Percentiles rank a stretch among this genome's conserved stretches.
These are phyloP conservation scores for Penicillium sp. DNA, from an alignment of 2,329 filamentous ascomycete genomes.

Conservation along the genomic window DNA sequence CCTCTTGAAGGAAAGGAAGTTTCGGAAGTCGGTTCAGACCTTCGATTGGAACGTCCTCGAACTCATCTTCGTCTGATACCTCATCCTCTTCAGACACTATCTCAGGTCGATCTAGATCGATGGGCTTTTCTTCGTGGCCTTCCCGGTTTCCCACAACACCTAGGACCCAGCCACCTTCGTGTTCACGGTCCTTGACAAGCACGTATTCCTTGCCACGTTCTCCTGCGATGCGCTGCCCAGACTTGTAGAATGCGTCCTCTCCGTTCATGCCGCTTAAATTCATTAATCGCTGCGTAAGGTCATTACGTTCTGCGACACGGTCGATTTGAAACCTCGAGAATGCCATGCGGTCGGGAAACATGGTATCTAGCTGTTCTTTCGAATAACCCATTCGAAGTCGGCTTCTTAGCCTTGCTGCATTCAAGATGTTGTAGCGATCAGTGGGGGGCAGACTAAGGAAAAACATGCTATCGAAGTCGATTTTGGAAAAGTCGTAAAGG, in stretches of 20 bases:
- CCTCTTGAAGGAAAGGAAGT: constrained; percentile 42
- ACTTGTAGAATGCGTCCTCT: constrained; percentile 67
- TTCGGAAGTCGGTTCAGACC: constrained; percentile 82
- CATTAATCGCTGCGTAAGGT: constrained; percentile 93
- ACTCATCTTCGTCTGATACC: constrained; percentile 69
- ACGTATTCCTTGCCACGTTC: constrained; percentile 94
- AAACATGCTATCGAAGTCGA: constrained; percentile 95
- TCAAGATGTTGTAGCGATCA: constrained; percentile 95
- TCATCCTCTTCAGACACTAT: constrained; percentile 59
- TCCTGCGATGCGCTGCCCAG: constrained; percentile 56
- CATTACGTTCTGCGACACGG: constrained; percentile 85
- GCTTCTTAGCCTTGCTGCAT: constrained; percentile 84
- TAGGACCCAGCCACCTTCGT: constrained; percentile 92
- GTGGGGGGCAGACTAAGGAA: constrained; percentile 86
- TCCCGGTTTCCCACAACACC: constrained; percentile 87
- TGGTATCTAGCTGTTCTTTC: constrained; percentile 90
- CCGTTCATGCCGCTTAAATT: constrained; percentile 86
- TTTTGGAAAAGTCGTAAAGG: constrained; percentile 95
- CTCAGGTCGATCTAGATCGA: constrained; percentile 72
- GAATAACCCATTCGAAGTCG: constrained; percentile 91
- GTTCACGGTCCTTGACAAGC: constrained; percentile 89
- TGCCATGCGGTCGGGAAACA: constrained; percentile 97
- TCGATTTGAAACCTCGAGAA: constrained; percentile 98
- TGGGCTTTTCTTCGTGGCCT: constrained; percentile 80
- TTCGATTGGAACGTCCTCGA: constrained; percentile 90